A percentile compares a stretch with the other conserved stretches of the same genome.
Conservation (phyloP, 768 basidiomycete species). For the Cystobasidium ongulense region DNA sequence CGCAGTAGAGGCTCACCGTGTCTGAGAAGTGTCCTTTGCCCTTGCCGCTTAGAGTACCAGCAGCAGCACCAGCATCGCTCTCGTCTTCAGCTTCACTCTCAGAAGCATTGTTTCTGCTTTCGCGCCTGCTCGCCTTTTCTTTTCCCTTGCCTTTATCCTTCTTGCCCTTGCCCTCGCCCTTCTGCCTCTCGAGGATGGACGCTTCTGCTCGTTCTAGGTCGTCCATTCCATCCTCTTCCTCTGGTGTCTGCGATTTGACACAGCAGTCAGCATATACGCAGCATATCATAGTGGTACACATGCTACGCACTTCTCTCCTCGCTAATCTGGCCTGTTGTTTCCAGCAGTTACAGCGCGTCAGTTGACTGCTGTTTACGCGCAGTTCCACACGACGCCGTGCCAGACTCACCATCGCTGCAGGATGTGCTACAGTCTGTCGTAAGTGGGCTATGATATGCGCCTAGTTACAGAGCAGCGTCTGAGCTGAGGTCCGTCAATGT, state of each 20-base stretch:
- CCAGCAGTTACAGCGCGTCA: too few species aligned
- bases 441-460: too few species aligned
- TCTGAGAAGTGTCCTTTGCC: neutral
- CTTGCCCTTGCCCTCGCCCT: slow-evolving; percentile 6
- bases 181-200: neutral
- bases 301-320: too few species aligned
- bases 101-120: neutral
- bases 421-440: too few species aligned
- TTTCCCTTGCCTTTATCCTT: slow-evolving; percentile 8
- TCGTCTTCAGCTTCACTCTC: neutral
- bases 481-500: too few species aligned
- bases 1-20: neutral
- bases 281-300: too few species aligned
- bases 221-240: slow-evolving; percentile 19
- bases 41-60: neutral
- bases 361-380: neutral
- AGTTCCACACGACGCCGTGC: neutral
- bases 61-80: neutral
- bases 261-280: too few species aligned
- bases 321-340: too few species aligned
- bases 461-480: too few species aligned
- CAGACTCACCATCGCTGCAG: neutral
- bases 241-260: too few species aligned
- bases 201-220: slow-evolving; percentile 26
- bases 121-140: neutral